phyloP scores from a whole-genome alignment of 2,329 filamentous ascomycete genomes.

The Knufia petricola region DNA sequence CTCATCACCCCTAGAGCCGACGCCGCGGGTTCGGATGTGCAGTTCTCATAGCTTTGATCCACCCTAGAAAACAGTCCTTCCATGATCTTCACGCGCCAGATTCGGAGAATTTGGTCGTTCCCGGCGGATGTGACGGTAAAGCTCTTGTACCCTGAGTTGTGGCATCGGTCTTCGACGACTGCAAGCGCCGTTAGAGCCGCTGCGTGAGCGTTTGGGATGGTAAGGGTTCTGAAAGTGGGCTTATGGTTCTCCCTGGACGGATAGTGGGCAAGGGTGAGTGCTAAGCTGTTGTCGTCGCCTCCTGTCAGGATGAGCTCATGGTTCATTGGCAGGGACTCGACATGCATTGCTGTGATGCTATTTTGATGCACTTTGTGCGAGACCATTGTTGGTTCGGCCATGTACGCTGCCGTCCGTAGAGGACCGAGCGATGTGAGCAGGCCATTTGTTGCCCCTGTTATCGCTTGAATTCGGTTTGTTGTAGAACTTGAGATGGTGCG shows the following conservation, averaged over 20 bases:
- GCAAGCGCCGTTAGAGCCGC: constrained; percentile 35
- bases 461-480: constrained; percentile 15
- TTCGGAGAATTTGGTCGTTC: constrained; percentile 39
- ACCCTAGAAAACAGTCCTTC: too few relatives aligned
- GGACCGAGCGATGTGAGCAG: constrained; percentile 49
- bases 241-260: not conserved
- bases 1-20: too few relatives aligned
- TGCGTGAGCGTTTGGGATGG: constrained; percentile 36
- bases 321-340: constrained; percentile 25
- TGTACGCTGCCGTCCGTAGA: too few relatives aligned
- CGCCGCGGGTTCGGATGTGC: too few relatives aligned
- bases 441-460: constrained; percentile 74
- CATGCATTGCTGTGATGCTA: constrained; percentile 55
- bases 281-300: constrained; percentile 80
- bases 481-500: constrained; percentile 20
- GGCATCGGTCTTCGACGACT: constrained; percentile 18
- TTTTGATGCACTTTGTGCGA: constrained; percentile 59
- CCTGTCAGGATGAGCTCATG: constrained; percentile 56
- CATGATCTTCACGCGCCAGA: constrained; percentile 32
- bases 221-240: constrained; percentile 25
- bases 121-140: constrained; percentile 31
- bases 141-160: constrained; percentile 2
- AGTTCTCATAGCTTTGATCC: too few relatives aligned
- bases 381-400: not conserved
- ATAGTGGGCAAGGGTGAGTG: constrained; percentile 39